Conservation (phyloP, 768 basidiomycete species). For the Suillus plorans region DNA sequence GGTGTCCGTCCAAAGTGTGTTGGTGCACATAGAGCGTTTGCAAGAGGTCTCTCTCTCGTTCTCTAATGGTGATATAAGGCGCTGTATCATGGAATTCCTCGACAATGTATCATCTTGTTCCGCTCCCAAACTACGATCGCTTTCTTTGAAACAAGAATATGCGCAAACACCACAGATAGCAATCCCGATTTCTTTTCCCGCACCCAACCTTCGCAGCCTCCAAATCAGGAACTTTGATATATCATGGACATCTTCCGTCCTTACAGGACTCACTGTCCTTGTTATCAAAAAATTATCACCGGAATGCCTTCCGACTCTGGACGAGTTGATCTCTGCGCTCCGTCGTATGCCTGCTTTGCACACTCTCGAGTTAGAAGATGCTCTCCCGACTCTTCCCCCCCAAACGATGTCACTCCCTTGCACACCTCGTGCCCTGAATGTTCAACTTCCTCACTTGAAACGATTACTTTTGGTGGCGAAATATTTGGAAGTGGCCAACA, state of each 20-base stretch:
- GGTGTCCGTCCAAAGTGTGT: conserved; percentile 29
- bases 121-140: conserved; percentile 34
- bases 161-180: neutral
- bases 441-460: neutral
- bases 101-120: conserved; percentile 16
- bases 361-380: conserved; percentile 35
- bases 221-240: conserved; percentile 36
- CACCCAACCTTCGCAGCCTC: conserved; percentile 35
- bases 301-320: conserved; percentile 28
- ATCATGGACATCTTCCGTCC: conserved; percentile 35
- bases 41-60: conserved; percentile 30
- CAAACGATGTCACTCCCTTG: neutral
- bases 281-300: conserved; percentile 30
- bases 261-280: conserved; percentile 38
- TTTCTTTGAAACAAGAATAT: conserved; percentile 24
- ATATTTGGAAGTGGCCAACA: neutral
- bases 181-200: conserved; percentile 12
- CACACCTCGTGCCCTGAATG: neutral
- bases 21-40: conserved; percentile 35
- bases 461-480: neutral
- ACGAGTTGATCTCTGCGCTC: conserved; percentile 34
- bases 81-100: conserved; percentile 27
- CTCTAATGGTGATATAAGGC: conserved; percentile 21
- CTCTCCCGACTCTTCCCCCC: conserved; percentile 24
- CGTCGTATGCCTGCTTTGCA: conserved; percentile 33